A percentile compares a stretch with the other conserved stretches of the same genome.
Evolutionary conservation across 352 stramenopile genomes (phyloP).

Genomic region (Phytophthora cajani): DNA sequence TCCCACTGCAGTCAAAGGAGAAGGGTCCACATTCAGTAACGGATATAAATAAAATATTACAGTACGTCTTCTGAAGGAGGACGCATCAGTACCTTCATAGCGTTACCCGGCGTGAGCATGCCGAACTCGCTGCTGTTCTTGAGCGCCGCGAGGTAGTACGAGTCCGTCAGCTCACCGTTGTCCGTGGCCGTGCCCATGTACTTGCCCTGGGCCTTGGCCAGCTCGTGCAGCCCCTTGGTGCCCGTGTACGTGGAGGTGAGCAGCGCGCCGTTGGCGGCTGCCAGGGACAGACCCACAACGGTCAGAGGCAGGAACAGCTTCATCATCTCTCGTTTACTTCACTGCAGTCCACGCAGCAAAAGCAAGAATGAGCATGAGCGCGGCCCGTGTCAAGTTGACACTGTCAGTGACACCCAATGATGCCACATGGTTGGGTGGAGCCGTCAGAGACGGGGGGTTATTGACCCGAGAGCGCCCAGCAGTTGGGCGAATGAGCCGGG

Average conservation of each 20-base stretch:
- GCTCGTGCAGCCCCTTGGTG: conserved; percentile 29
- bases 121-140: conserved; percentile 33
- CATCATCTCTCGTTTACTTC: conserved; percentile 6
- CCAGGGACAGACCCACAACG: conserved; percentile 21
- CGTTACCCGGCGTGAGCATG: conserved; percentile 36
- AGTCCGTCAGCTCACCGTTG: conserved; percentile 30
- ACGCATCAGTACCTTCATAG: conserved; percentile 27
- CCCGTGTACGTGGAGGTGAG: conserved; percentile 28
- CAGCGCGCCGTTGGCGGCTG: conserved; percentile 12
- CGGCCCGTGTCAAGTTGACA: conserved; percentile 3
- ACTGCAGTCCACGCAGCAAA: background rate
- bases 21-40: background rate
- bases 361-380: conserved; percentile 15
- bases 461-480: background rate
- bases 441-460: conserved; percentile 6
- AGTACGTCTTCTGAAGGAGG: background rate
- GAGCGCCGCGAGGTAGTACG: conserved; percentile 28
- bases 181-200: conserved; percentile 43
- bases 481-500: background rate
- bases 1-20: conserved; percentile 21
- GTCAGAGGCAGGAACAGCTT: conserved; percentile 17
- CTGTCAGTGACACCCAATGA: background rate
- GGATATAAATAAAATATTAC: background rate
- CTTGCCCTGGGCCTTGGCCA: conserved; percentile 33
- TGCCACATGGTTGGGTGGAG: conserved; percentile 21